Evolutionary conservation across 2,329 filamentous ascomycete species (phyloP).

Genomic region (Xylariomycetidae sp.): DNA sequence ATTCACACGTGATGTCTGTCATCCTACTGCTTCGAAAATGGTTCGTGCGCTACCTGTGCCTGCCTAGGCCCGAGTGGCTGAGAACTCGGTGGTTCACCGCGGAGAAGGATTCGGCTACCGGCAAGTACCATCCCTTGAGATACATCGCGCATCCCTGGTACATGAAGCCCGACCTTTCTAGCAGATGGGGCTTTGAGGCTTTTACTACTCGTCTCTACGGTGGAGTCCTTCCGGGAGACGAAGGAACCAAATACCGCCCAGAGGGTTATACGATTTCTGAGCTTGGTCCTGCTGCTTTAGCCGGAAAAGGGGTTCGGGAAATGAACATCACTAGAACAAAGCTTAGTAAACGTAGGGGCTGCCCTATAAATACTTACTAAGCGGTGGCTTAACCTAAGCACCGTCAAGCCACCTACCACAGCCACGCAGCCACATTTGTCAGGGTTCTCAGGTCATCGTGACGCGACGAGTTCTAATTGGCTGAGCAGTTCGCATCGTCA

Average conservation of each 20-base stretch:
- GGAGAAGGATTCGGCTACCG: conserved; percentile 35
- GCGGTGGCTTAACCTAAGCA: too few relatives aligned
- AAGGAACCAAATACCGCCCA: conserved; percentile 35
- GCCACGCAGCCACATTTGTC: too few relatives aligned
- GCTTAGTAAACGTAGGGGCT: too few relatives aligned
- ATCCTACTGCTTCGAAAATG: conserved; percentile 39
- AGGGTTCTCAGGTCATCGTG: too few relatives aligned
- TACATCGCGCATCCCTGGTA: conserved; percentile 51
- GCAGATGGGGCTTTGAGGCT: not conserved
- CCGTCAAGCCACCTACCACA: too few relatives aligned
- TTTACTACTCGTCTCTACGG: conserved; percentile 40
- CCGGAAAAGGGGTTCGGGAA: conserved; percentile 5
- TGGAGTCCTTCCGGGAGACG: conserved; percentile 41
- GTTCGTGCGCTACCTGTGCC: conserved; percentile 42
- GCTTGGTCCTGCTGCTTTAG: conserved; percentile 4
- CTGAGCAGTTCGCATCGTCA: too few relatives aligned
- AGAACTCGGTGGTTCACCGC: conserved; percentile 29
- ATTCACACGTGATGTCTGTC: conserved; percentile 29
- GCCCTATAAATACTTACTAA: too few relatives aligned
- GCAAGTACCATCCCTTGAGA: conserved; percentile 33
- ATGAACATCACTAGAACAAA: conserved; percentile 9
- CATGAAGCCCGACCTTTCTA: conserved; percentile 35
- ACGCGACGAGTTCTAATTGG: too few relatives aligned
- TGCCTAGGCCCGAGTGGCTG: conserved; percentile 41
- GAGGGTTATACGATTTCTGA: conserved; percentile 9